These are phyloP conservation scores for Babesia ovis DNA, from an alignment of 169 alveolate genomes.

Conservation along the genomic window DNA sequence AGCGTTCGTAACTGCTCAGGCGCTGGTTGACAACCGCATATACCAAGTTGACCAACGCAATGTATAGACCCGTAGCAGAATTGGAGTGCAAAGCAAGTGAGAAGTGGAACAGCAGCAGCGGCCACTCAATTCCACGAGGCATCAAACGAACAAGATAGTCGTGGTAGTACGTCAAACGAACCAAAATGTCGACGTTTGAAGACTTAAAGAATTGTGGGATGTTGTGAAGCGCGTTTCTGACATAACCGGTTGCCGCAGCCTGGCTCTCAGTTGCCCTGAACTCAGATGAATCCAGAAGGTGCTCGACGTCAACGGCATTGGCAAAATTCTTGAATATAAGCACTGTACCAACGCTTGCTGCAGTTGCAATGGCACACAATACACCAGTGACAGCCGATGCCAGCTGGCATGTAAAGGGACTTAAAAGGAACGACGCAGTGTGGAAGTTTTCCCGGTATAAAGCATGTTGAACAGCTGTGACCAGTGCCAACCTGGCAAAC, in stretches of 20 bases:
- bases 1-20: constrained; percentile 38
- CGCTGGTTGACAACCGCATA: constrained; percentile 23
- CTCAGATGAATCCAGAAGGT: constrained; percentile 38
- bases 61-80: constrained; percentile 65
- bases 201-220: constrained; percentile 35
- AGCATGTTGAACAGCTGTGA: constrained; percentile 41
- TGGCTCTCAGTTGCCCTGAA: constrained; percentile 41
- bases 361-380: constrained; percentile 11
- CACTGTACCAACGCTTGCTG: constrained; percentile 15
- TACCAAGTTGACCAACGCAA: constrained; percentile 21
- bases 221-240: constrained; percentile 18
- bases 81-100: constrained; percentile 61
- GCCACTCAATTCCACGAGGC: constrained; percentile 54
- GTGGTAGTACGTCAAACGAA: constrained; percentile 18
- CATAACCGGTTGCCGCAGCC: constrained; percentile 28
- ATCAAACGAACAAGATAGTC: constrained; percentile 6
- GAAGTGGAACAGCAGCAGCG: constrained; percentile 32
- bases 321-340: constrained; percentile 17
- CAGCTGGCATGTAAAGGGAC: constrained; percentile 14
- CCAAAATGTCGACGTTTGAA: background rate
- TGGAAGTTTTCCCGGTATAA: constrained; percentile 51
- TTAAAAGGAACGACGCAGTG: constrained; percentile 55
- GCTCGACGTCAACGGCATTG: constrained; percentile 46
- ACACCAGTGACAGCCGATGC: constrained; percentile 14
- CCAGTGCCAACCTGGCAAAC: constrained; percentile 23